Conservation (phyloP, 73 alveolate species). For the Paramecium biaurelia region DNA sequence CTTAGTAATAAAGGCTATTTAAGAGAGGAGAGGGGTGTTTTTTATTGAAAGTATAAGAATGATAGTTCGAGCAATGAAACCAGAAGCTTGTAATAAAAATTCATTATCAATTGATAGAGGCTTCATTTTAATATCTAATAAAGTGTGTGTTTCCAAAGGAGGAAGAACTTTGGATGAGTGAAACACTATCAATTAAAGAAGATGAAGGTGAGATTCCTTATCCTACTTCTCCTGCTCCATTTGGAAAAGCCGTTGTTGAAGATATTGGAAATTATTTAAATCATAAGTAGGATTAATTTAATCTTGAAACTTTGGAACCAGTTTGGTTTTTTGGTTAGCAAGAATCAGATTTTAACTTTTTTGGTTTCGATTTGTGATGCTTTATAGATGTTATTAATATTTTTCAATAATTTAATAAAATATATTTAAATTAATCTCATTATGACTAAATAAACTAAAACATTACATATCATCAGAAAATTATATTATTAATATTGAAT, state of each 20-base stretch:
- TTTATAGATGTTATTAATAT: neutral
- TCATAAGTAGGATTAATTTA: neutral
- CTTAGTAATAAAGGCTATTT: neutral
- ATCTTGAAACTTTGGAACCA: neutral
- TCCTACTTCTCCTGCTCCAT: conserved; percentile 9
- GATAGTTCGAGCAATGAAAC: neutral
- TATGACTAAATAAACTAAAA: neutral
- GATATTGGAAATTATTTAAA: neutral
- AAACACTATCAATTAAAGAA: neutral
- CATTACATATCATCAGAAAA: neutral
- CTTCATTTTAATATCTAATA: neutral
- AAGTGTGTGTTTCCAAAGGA: neutral
- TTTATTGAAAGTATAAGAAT: neutral
- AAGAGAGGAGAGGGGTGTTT: neutral
- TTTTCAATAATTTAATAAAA: neutral
- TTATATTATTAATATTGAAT: neutral
- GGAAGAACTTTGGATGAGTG: neutral
- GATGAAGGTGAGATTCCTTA: neutral
- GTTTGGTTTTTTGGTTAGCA: neutral
- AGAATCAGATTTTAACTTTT: neutral
- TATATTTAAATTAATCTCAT: neutral
- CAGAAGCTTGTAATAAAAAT: neutral
- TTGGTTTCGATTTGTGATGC: neutral
- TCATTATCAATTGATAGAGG: neutral
- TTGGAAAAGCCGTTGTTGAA: neutral